Evolutionary conservation across 805 yeast species (phyloP), one percentile per base, ranked within the genome.

Genomic region (Ogataea angusta): DNA sequence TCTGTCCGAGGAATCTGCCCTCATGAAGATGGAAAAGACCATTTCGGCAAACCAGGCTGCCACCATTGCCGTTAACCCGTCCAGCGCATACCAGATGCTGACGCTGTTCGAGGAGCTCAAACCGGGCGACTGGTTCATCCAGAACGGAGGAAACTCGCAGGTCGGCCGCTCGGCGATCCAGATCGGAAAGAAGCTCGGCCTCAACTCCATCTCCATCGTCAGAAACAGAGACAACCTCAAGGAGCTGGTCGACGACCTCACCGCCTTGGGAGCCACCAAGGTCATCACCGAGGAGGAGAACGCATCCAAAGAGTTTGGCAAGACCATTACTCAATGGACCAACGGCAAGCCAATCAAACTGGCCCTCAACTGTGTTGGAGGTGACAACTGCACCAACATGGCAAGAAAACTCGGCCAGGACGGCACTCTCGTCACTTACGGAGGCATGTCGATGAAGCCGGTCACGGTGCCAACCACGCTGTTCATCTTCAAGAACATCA

Each of bases 381-480:
- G 99, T 24, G 75, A 83, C 45, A 82, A 88, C 26, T 77, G 88
- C 15, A 72, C 95, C 0, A 82, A 82, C 30, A 72, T 93, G 52
- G 91, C 95, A 8, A 74, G 96, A 51, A 91, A 89, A 60, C 72
- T 93, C 41, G 80, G 78, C 27, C 66, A 69, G 12, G 78, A 85
- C 52, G 95, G 93, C 1, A 74, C 80, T 34, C 68, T 93, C 70
- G 77, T 89, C 52, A 88, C 98, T 1, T 93, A 93, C 58, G 99
- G 99, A 24, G 98, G 95, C 27, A 93, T 93, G 99, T 87, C 97
- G 3, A 80, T 82, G 71, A 90, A 87, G 66, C 99, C 99, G 2
- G 95, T 93, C 9, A 75, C 78, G n/a, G 64, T 93, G 41, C 96
- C 98, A 28, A 88, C 96, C 1, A 78, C 95, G 0, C 67, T 86